Conservation (phyloP, 768 basidiomycete species). For the Naganishia vishniacii region DNA sequence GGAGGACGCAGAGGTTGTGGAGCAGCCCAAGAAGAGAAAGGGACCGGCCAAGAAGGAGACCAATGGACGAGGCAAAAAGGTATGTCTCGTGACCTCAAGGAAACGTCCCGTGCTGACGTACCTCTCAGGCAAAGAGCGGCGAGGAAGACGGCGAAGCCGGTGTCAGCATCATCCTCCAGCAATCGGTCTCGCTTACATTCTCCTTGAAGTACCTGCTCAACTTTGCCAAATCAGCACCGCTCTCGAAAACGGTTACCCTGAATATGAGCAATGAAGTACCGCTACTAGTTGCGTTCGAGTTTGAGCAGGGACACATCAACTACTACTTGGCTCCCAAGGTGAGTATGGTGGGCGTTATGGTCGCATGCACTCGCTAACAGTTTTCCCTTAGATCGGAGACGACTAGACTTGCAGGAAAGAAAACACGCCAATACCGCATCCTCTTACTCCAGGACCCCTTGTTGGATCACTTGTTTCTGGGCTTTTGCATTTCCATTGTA, state of each 20-base stretch:
- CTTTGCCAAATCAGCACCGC: slow-evolving; percentile 79
- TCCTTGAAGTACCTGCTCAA: slow-evolving; percentile 95
- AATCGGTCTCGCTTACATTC: slow-evolving; percentile 84
- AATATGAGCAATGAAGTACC: slow-evolving; percentile 92
- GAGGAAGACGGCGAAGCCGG: slow-evolving; percentile 37
- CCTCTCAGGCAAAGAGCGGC: slow-evolving; percentile 35
- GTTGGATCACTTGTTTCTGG: neutral
- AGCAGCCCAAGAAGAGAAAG: slow-evolving; percentile 27
- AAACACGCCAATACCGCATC: neutral
- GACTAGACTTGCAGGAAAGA: slow-evolving; percentile 6
- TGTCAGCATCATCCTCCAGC: slow-evolving; percentile 78
- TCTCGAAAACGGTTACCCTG: slow-evolving; percentile 68
- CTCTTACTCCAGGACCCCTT: neutral
- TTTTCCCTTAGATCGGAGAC: slow-evolving; percentile 6
- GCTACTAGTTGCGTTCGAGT: slow-evolving; percentile 79
- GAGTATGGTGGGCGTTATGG: slow-evolving; percentile 12
- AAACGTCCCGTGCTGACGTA: too few species aligned
- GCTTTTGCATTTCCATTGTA: neutral
- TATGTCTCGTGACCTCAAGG: too few species aligned
- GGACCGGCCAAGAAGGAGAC: slow-evolving; percentile 17
- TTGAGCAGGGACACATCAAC: slow-evolving; percentile 77
- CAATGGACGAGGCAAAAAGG: slow-evolving; percentile 37
- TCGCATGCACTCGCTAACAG: neutral
- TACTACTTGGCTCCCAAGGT: slow-evolving; percentile 93
- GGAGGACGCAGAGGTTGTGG: slow-evolving; percentile 16